A percentile compares a stretch with the other conserved stretches of the same genome.
phyloP scores from a whole-genome alignment of 2,329 filamentous ascomycete genomes.

The Fusarium palustre region DNA sequence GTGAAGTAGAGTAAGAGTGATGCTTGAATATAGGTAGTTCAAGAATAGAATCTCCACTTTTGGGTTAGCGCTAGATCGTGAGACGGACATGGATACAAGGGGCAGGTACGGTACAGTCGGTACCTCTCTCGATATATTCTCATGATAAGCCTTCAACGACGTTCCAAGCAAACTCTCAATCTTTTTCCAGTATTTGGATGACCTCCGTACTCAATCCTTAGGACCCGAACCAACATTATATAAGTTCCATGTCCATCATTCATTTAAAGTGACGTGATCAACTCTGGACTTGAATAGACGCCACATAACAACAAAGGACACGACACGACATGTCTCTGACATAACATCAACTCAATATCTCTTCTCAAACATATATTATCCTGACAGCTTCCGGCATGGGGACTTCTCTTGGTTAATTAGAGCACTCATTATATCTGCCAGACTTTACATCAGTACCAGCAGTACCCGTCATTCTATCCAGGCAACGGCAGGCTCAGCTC shows the following conservation, averaged over 20 bases:
- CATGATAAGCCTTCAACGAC: slow-evolving; percentile 29
- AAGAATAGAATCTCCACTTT: slow-evolving; percentile 23
- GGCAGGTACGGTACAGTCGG: neutral
- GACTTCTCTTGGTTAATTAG: neutral
- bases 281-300: slow-evolving; percentile 33
- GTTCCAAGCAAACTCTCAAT: neutral
- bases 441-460: neutral
- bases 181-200: neutral
- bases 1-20: slow-evolving; percentile 10
- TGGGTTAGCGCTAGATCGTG: slow-evolving; percentile 37
- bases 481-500: neutral
- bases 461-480: neutral
- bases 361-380: neutral
- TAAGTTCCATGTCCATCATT: neutral
- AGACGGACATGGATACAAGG: neutral
- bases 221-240: neutral
- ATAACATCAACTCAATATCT: neutral
- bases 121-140: slow-evolving; percentile 8
- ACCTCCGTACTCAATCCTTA: neutral
- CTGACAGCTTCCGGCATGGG: neutral
- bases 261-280: neutral
- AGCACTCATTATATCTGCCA: neutral
- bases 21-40: neutral
- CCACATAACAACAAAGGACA: slow-evolving; percentile 37
- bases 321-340: slow-evolving; percentile 7